A percentile compares a stretch with the other conserved stretches of the same genome.
Conservation (phyloP, 2,329 filamentous ascomycete species). For the Fusarium floridanum region DNA sequence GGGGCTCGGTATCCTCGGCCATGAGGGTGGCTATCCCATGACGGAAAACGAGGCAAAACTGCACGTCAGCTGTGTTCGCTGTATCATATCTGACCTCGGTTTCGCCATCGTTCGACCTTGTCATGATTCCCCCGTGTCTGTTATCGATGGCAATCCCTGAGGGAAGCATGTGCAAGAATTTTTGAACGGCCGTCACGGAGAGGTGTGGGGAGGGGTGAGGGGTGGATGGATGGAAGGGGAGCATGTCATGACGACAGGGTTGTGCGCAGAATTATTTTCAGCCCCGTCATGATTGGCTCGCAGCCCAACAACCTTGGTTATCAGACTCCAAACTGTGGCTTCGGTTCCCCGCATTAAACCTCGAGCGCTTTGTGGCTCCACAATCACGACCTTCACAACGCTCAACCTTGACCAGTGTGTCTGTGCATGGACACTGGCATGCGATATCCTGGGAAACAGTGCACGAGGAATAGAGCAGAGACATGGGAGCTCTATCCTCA, state of each 20-base stretch:
- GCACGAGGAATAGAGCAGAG: neutral
- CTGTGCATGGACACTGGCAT: neutral
- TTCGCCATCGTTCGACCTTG: constrained; percentile 1
- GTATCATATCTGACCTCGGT: neutral
- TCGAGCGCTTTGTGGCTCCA: neutral
- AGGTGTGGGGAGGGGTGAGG: constrained; percentile 29
- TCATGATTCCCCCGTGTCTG: neutral
- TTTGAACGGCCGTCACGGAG: constrained; percentile 5
- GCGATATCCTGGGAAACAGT: neutral
- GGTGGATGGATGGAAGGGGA: constrained; percentile 18
- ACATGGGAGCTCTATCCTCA: neutral
- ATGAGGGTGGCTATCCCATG: constrained; percentile 18
- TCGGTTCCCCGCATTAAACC: neutral
- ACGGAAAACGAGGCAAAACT: constrained; percentile 17
- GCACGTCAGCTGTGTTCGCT: neutral
- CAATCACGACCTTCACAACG: neutral
- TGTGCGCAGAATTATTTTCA: neutral
- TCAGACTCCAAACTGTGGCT: constrained; percentile 3
- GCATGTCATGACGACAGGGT: neutral
- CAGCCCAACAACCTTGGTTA: neutral
- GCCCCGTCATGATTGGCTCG: neutral
- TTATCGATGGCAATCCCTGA: neutral
- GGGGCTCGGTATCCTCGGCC: constrained; percentile 32
- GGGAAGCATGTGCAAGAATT: constrained; percentile 20
- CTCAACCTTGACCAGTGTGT: neutral